Percentiles rank a stretch among this genome's conserved stretches.
These are phyloP conservation scores for Eucalyptus erythrocorys DNA, from an alignment of 345 rosid genomes.

Conservation along the genomic window DNA sequence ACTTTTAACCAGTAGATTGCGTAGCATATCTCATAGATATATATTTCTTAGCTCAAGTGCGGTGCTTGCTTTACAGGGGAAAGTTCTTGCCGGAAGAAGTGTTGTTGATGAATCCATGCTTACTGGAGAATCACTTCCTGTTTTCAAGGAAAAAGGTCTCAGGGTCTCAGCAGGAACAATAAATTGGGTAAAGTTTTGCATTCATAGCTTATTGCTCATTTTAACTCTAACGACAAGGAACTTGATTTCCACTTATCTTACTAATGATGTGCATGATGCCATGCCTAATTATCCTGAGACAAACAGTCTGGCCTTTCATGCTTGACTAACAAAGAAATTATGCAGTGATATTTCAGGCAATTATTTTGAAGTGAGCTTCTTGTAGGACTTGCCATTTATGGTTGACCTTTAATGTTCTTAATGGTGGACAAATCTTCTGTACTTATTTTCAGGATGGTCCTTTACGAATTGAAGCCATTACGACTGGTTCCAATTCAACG, in stretches of 20 bases:
- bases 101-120: conserved; percentile 98
- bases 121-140: conserved; percentile 94
- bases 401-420: neutral
- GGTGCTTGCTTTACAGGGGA: conserved; percentile 38
- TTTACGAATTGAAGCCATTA: conserved; percentile 67
- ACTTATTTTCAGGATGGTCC: conserved; percentile 79
- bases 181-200: conserved; percentile 56
- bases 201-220: neutral
- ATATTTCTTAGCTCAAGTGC: neutral
- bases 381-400: neutral
- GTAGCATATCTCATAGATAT: neutral
- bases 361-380: neutral
- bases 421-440: neutral
- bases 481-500: conserved; percentile 80
- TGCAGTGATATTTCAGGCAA: neutral
- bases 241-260: neutral
- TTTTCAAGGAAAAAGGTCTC: conserved; percentile 66
- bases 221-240: neutral
- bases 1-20: neutral
- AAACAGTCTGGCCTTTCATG: neutral
- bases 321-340: neutral
- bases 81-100: conserved; percentile 86
- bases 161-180: conserved; percentile 88
- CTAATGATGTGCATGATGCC: neutral
- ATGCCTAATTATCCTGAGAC: neutral